phyloP scores from a whole-genome alignment of 257 asterid genomes.

The Hygrophila difformis region DNA sequence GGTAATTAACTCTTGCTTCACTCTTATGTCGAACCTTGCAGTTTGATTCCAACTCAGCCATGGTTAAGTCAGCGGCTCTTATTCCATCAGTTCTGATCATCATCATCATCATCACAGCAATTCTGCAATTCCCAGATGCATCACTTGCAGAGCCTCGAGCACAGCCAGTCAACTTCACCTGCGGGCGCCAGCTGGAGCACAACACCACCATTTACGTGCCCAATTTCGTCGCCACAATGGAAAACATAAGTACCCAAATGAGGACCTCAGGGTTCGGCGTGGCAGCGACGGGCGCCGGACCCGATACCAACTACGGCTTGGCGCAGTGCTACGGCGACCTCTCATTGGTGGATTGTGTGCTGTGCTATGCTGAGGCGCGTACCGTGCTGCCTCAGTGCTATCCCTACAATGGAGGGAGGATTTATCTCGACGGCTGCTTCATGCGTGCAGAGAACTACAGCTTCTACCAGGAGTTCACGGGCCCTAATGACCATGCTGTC shows the following conservation, averaged over 20 bases:
- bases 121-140: conserved; percentile 29
- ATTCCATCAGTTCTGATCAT: conserved; percentile 2
- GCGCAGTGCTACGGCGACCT: conserved; percentile 90
- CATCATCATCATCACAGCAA: conserved; percentile 12
- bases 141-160: conserved; percentile 52
- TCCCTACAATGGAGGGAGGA: conserved; percentile 57
- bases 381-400: conserved; percentile 65
- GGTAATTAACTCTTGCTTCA: too few relatives aligned
- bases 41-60: too few relatives aligned
- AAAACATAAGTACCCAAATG: conserved; percentile 55
- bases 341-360: conserved; percentile 56
- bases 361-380: conserved; percentile 73
- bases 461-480: conserved; percentile 45
- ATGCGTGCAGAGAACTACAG: conserved; percentile 66
- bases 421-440: conserved; percentile 80
- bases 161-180: conserved; percentile 33
- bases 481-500: conserved; percentile 31
- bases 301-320: conserved; percentile 42
- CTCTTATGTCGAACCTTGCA: too few relatives aligned
- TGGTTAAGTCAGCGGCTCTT: conserved; percentile 8
- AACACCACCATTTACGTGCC: conserved; percentile 45
- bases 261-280: conserved; percentile 44
- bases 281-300: conserved; percentile 42
- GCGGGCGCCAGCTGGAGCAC: conserved; percentile 39
- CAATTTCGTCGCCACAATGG: conserved; percentile 63